Base-by-base conservation (phyloP, 768 basidiomycete genomes). In the Amanita thiersii region DNA sequence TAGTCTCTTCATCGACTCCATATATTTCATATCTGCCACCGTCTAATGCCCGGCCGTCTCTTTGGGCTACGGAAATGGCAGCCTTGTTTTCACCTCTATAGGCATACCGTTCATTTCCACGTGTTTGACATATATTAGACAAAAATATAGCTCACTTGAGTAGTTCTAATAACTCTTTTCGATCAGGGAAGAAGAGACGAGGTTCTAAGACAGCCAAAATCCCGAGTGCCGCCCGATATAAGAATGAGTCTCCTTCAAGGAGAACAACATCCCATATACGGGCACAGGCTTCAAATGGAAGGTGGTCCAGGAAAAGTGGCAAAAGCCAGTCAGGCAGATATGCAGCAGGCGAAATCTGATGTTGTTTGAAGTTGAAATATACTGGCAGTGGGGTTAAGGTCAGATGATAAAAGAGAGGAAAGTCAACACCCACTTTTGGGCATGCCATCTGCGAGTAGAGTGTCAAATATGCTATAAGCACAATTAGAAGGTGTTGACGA, bases 341-440 rank as follows among this genome's bases (percentile, higher is more conserved):
- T n/a, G 79, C 72, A 2, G 79, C 65, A 1, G 91, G 90, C 1
- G 89, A 84, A 53, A 94, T 77, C 48, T 91, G 87, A 56, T 92
- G 87, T 52, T 91, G 87, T 57, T 92, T 90, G 63, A 93, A 92
- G 63, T 92, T 92, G 64, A 90, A 87, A 58, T 90, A 92, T 47
- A 94, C 89, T 91, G 37, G 10, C 42, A 21, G 35, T 3, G 19
- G 17, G 31, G 12, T 26, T 34, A 39, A 24, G 43, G 37, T 50
- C 34, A 50, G 34, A 29, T 10, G 4, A 18, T 19, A 37, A 20
- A 8, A 17, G 25, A 14, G 37, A 29, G 10, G 8, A 30, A 37
- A 29, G 44, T 18, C 12, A 32, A 34, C n/a, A 24, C 77, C 55
- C 53, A 93, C 89, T 81, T 62, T 91, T 91, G 1, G 91, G 91